Evolutionary conservation across 176 grass and related monocot genomes (phyloP).

Genomic region (Puya raimondii): DNA sequence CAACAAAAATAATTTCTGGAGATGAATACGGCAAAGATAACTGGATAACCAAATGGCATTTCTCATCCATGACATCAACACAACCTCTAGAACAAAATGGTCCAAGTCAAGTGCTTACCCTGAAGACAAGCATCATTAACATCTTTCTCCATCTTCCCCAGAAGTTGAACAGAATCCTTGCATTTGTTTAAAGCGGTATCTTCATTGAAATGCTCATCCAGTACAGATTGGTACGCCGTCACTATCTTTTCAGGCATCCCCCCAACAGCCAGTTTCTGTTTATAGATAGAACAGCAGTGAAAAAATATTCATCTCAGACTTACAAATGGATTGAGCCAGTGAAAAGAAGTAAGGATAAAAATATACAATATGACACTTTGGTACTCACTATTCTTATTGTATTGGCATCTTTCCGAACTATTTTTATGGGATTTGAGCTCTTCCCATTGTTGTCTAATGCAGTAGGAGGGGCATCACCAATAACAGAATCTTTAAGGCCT

Average conservation of each 20-base stretch:
- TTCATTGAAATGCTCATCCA: slow-evolving; percentile 77
- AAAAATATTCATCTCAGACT: slow-evolving; percentile 9
- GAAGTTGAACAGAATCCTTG: slow-evolving; percentile 38
- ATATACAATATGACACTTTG: slow-evolving; percentile 7
- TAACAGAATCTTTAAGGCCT: slow-evolving; percentile 61
- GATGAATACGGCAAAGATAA: too few species aligned
- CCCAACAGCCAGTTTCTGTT: slow-evolving; percentile 74
- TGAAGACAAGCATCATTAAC: slow-evolving; percentile 45
- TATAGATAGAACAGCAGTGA: slow-evolving; percentile 16
- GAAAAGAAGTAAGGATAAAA: slow-evolving; percentile 11
- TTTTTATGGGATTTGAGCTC: slow-evolving; percentile 58
- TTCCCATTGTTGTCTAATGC: slow-evolving; percentile 40
- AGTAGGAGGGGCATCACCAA: slow-evolving; percentile 45
- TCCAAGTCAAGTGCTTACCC: slow-evolving; percentile 42
- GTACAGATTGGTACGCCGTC: slow-evolving; percentile 58
- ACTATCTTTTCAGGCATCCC: slow-evolving; percentile 90
- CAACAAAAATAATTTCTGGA: too few species aligned
- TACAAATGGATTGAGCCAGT: slow-evolving; percentile 20
- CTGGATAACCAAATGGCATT: slow-evolving; percentile 5
- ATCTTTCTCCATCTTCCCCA: slow-evolving; percentile 74
- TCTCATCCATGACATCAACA: background rate
- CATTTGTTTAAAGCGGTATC: slow-evolving; percentile 67
- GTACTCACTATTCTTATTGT: slow-evolving; percentile 65
- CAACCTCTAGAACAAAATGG: slow-evolving; percentile 7
- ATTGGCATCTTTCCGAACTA: slow-evolving; percentile 53